Conservation (phyloP, 768 basidiomycete genomes). For the Boletus reticuloceps region DNA sequence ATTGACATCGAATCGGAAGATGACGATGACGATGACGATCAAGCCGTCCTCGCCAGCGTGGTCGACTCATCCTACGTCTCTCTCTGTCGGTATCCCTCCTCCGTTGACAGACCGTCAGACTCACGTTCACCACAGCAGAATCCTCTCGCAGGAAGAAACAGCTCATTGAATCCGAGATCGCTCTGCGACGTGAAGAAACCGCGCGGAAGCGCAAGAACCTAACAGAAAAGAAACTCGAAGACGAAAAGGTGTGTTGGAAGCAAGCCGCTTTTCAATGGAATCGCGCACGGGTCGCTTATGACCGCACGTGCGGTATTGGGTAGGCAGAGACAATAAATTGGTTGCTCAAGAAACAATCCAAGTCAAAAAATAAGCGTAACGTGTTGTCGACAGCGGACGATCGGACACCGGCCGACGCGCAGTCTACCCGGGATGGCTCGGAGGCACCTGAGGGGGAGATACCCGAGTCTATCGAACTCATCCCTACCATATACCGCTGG, state of each 20-base stretch:
- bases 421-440: constrained; percentile 29
- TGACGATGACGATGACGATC: constrained; percentile 50
- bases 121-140: constrained; percentile 1
- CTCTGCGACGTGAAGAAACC: constrained; percentile 73
- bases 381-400: constrained; percentile 47
- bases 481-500: constrained; percentile 71
- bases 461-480: constrained; percentile 36
- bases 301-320: background rate
- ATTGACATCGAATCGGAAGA: constrained; percentile 43
- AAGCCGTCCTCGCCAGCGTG: constrained; percentile 70
- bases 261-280: background rate
- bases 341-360: constrained; percentile 80
- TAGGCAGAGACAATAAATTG: constrained; percentile 89
- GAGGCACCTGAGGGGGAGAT: constrained; percentile 40
- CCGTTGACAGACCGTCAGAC: background rate
- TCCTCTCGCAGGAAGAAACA: constrained; percentile 47
- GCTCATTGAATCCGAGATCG: constrained; percentile 69
- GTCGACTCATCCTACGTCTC: constrained; percentile 69
- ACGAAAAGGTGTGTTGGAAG: constrained; percentile 47
- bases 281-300: background rate
- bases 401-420: constrained; percentile 30
- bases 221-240: constrained; percentile 14
- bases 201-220: constrained; percentile 79
- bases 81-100: constrained; percentile 38
- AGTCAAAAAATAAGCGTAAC: constrained; percentile 60